Conservation (phyloP, 306 rosid genomes). For the Medicago ruthenica region DNA sequence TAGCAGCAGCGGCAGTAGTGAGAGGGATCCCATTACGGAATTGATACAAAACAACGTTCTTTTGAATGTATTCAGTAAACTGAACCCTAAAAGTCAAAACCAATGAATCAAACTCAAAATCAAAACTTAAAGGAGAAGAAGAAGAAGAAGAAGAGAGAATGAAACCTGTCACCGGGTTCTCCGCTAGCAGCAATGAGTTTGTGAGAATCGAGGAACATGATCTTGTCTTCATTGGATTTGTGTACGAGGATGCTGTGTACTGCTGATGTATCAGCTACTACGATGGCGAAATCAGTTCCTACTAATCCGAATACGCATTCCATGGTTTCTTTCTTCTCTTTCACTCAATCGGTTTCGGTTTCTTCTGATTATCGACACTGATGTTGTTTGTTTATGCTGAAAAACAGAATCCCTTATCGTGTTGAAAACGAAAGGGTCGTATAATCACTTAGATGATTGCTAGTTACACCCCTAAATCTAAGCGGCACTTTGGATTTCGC, state of each 20-base stretch:
- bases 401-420: not conserved
- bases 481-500: no score
- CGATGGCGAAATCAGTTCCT: constrained; percentile 77
- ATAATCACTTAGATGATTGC: not conserved
- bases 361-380: not conserved
- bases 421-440: not conserved
- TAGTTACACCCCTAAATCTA: not conserved
- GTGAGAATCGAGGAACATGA: constrained; percentile 96
- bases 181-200: constrained; percentile 97
- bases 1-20: constrained; percentile 43
- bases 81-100: constrained; percentile 34
- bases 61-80: constrained; percentile 41
- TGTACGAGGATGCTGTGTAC: constrained; percentile 94
- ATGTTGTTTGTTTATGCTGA: not conserved
- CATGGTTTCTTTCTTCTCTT: constrained; percentile 43
- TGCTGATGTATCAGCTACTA: constrained; percentile 91
- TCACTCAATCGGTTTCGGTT: not conserved
- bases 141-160: not conserved
- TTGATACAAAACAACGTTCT: constrained; percentile 44
- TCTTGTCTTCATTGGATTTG: constrained; percentile 96
- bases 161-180: constrained; percentile 90
- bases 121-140: not conserved
- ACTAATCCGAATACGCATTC: constrained; percentile 90
- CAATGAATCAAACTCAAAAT: not conserved
- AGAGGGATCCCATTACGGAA: constrained; percentile 45